Evolutionary conservation across 2,329 filamentous ascomycete species (phyloP), one percentile per base, ranked within the genome.

Genomic region (Aaosphaeria pasadenensis): DNA sequence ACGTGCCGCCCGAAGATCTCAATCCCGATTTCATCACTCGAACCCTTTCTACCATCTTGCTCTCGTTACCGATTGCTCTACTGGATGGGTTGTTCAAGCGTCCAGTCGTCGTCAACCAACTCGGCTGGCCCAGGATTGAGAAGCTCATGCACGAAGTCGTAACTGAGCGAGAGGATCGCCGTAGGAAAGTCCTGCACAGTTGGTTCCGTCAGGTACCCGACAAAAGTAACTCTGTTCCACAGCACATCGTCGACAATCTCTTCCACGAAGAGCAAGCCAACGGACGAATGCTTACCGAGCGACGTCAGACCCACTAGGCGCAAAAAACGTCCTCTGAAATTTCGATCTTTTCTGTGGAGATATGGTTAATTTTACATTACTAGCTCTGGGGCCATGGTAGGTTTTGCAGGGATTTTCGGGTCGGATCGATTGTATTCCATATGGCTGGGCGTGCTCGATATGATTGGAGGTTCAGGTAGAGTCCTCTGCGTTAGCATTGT

Each of bases 41-140:
- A 0, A 68, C 79, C 0, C 71, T 91, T 5, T 90, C 88, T 0
- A 83, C 80, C 30, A 73, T 89, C 24, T 73, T 91, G 2, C 71
- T 89, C 45, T 88, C 88, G 38, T 71, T 91, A 5, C 88, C 88
- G 0, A 88, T 87, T 55, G 73, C 79, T 11, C 73, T 85, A 30
- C 74, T 91, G 28, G 85, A 87, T 66, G 77, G 78, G 50, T 70
- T 89, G 1, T 74, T 91, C 32, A 85, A 87, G 57, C 82, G 83
- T 44, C 76, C 74, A 9, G 75, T 75, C 29, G 75, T 84, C 6
- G 80, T 79, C 39, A 68, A 62, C 13, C 69, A 69, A 32, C 57
- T 77, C 13, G 72, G 73, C 11, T 65, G 60, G 53, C 57, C 64
- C 24, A 70, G 66, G 2, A 64, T 72, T n/a, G 63, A 58, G 4